A percentile compares a stretch with the other conserved stretches of the same genome.
Conservation (phyloP, 2,329 filamentous ascomycete genomes). For the Fusarium subglutinans region DNA sequence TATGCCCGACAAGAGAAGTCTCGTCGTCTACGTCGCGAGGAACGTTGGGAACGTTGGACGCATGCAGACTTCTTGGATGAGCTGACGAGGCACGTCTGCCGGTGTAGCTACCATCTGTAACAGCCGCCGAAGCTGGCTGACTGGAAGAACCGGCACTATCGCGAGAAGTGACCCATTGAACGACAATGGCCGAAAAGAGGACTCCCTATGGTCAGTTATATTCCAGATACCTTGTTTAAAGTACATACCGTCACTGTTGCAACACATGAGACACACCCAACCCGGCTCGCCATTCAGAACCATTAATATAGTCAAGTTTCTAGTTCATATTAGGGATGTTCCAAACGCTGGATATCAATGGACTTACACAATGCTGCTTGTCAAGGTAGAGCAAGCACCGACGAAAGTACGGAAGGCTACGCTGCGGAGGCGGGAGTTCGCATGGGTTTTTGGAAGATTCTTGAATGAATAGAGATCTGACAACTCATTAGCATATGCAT, state of each 20-base stretch:
- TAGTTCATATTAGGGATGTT: constrained; percentile 40
- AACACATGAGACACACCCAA: constrained; percentile 73
- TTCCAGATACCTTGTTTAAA: background rate
- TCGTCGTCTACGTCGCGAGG: constrained; percentile 40
- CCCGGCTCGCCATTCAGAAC: constrained; percentile 68
- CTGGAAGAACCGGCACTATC: constrained; percentile 52
- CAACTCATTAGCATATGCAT: background rate
- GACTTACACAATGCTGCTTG: constrained; percentile 65
- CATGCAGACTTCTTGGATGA: constrained; percentile 10
- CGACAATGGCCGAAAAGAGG: constrained; percentile 67
- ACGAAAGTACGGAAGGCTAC: constrained; percentile 68
- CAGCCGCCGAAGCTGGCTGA: constrained; percentile 22
- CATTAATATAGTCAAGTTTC: constrained; percentile 68
- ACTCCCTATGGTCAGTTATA: constrained; percentile 49
- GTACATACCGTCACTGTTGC: constrained; percentile 67
- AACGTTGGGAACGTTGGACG: constrained; percentile 17
- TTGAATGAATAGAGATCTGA: constrained; percentile 65
- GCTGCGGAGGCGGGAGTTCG: constrained; percentile 56
- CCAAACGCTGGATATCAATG: background rate
- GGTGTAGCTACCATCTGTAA: constrained; percentile 16
- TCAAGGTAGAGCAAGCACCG: constrained; percentile 65
- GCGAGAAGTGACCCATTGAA: constrained; percentile 67
- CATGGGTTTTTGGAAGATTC: constrained; percentile 53
- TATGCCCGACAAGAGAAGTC: constrained; percentile 37
- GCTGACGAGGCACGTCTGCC: constrained; percentile 11